Evolutionary conservation across 139 green algal species (phyloP), one percentile per base, ranked within the genome.

Genomic region (Gonium pectorale): DNA sequence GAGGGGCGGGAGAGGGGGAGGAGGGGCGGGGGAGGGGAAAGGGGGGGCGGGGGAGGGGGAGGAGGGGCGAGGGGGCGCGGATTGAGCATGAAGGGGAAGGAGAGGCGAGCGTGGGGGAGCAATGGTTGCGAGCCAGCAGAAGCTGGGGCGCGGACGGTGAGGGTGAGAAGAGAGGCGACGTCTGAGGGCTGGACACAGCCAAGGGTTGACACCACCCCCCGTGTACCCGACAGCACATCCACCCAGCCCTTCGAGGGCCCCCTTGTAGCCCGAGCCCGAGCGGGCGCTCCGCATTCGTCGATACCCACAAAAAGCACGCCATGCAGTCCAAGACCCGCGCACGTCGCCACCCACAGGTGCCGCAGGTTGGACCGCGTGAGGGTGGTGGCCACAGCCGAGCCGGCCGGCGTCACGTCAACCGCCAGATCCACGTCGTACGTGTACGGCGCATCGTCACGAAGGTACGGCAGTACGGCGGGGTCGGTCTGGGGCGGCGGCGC

Each of bases 381-480:
- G 2, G 78, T 72, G 9, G 73, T 86, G 4, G 85, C 26, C 17
- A 38, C 37, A 7, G 0, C 43, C 15, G 19, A 37, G 17, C 79
- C 90, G 5, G 46, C 41, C 9, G 94, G 86, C 64, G 86, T 46
- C 0, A 98, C 85, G 3, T 83, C 85, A 38, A 92, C 97, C 40
- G 93, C 83, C 63, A 99, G 88, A 1, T 88, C 43, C 11, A 99
- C 86, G 85, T 98, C 92, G 62, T 93, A 98, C 29, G 59, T 88
- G 35, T 26, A 63, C n/a, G 59, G 51, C 43, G 13, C 0, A 59
- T n/a, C 21, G 43, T 82, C 52, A 8, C 52, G 49, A 29, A 98
- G 89, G 89, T 99, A 99, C 4, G 93, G 88, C 80, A 98, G 89
- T 31, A 93, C 44, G 31, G 63, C 69, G 17, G 72, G 72, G 26